These are phyloP conservation scores for Alternaria sp. DNA, from an alignment of 2,329 filamentous ascomycete species.

Conservation along the genomic window DNA sequence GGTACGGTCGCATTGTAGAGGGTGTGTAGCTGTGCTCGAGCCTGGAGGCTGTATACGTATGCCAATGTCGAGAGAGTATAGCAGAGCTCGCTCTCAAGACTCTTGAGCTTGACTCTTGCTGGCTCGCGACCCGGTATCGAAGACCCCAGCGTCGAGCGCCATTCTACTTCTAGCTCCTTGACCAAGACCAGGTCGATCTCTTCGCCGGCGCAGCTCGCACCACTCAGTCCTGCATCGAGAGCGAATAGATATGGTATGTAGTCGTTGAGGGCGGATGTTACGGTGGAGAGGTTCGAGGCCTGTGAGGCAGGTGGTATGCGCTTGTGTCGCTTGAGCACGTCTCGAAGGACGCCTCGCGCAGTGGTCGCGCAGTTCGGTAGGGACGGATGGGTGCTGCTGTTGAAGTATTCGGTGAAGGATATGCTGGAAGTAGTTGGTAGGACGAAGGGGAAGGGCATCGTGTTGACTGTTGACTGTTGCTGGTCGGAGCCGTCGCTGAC, in stretches of 20 bases:
- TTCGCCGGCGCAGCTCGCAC: constrained; percentile 62
- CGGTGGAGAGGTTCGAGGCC: constrained; percentile 70
- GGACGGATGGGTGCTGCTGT: constrained; percentile 84
- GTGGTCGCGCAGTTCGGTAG: constrained; percentile 83
- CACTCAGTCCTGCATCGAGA: constrained; percentile 74
- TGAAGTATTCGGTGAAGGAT: constrained; percentile 78
- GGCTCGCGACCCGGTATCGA: constrained; percentile 64
- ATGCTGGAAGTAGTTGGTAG: constrained; percentile 90
- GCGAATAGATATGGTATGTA: constrained; percentile 87
- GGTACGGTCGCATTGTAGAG: constrained; percentile 68
- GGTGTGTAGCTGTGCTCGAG: constrained; percentile 73
- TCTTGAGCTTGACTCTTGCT: constrained; percentile 71
- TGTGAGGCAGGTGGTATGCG: constrained; percentile 76
- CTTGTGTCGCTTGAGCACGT: constrained; percentile 88
- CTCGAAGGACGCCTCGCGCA: constrained; percentile 80
- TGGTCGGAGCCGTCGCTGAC: constrained; percentile 22
- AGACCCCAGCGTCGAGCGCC: constrained; percentile 80
- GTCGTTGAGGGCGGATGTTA: constrained; percentile 72
- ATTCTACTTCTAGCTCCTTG: constrained; percentile 73
- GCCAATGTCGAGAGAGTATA: constrained; percentile 81
- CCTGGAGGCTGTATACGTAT: constrained; percentile 74
- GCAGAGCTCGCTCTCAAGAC: constrained; percentile 81
- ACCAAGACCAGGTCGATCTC: constrained; percentile 71
- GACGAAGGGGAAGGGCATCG: constrained; percentile 88
- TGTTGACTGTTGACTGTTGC: constrained; percentile 18